These are phyloP conservation scores for Neofusicoccum parvum DNA, from an alignment of 2,329 filamentous ascomycete genomes.

Conservation along the genomic window DNA sequence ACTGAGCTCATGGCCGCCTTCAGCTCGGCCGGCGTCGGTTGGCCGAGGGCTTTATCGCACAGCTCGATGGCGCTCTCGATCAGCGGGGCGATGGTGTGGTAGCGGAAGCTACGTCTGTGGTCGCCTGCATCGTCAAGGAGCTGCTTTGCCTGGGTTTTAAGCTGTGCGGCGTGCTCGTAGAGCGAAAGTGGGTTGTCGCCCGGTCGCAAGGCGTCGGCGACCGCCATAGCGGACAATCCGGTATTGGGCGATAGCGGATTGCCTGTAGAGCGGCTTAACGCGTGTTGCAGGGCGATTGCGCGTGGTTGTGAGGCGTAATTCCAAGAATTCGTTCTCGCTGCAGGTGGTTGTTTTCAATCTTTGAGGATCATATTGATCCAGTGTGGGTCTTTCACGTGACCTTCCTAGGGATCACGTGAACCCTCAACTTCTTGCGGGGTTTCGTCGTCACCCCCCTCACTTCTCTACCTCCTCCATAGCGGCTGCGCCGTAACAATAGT, in stretches of 20 bases:
- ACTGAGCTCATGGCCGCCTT: constrained; percentile 1
- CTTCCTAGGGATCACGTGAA: too few species aligned
- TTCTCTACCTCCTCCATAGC: too few species aligned
- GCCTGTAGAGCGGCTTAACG: not conserved
- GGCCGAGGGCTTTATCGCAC: not conserved
- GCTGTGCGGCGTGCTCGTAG: not conserved
- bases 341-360: too few species aligned
- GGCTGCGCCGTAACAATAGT: too few species aligned
- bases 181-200: not conserved
- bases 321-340: too few species aligned
- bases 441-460: too few species aligned
- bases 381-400: too few species aligned
- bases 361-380: too few species aligned
- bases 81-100: not conserved
- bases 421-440: too few species aligned
- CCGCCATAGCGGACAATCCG: not conserved
- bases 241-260: not conserved
- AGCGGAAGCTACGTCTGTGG: not conserved
- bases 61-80: not conserved
- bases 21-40: not conserved
- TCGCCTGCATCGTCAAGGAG: not conserved
- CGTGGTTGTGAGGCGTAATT: not conserved
- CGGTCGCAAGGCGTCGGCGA: not conserved
- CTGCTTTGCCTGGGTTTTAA: not conserved
- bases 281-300: not conserved